phyloP scores from a whole-genome alignment of 1,284 basidiomycete genomes.

The Malassezia pachydermatis region DNA sequence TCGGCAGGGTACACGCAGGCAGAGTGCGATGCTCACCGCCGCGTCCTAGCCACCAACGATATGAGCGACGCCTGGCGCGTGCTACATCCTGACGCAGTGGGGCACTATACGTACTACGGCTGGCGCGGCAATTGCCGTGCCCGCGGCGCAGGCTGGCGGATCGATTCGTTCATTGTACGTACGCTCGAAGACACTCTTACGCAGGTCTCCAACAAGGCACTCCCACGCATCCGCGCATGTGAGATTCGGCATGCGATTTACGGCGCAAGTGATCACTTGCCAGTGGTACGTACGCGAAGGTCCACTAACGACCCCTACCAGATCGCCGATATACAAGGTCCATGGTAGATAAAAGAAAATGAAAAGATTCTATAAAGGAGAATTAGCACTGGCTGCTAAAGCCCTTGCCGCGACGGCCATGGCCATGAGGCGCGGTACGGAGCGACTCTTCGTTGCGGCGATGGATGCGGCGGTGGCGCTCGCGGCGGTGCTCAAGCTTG shows the following conservation, averaged over 20 bases:
- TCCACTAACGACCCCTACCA: not conserved
- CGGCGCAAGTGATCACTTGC: conserved; percentile 67
- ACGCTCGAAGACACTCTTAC: not conserved
- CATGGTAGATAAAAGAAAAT: conserved; percentile 4
- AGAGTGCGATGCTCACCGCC: conserved; percentile 52
- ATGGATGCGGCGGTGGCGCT: conserved; percentile 17
- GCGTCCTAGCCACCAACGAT: conserved; percentile 38
- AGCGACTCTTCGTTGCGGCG: no score
- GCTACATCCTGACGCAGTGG: conserved; percentile 57
- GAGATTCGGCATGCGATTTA: conserved; percentile 74
- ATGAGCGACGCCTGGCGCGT: conserved; percentile 57
- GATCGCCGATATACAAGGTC: conserved; percentile 10
- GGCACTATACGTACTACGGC: conserved; percentile 72
- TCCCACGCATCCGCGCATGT: conserved; percentile 59
- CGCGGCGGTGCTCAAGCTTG: conserved; percentile 2
- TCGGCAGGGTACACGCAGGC: conserved; percentile 51
- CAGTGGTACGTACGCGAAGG: conserved; percentile 52
- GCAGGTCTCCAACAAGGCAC: conserved; percentile 53
- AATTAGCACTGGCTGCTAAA: conserved; percentile 40
- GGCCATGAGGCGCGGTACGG: conserved; percentile 22
- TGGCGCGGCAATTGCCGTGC: conserved; percentile 69
- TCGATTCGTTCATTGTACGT: conserved; percentile 60
- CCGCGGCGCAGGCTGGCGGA: conserved; percentile 75
- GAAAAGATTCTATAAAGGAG: not conserved
- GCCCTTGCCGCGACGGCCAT: conserved; percentile 25